Evolutionary conservation across 441 rosid species (phyloP).

Genomic region (Gossypium lobatum): DNA sequence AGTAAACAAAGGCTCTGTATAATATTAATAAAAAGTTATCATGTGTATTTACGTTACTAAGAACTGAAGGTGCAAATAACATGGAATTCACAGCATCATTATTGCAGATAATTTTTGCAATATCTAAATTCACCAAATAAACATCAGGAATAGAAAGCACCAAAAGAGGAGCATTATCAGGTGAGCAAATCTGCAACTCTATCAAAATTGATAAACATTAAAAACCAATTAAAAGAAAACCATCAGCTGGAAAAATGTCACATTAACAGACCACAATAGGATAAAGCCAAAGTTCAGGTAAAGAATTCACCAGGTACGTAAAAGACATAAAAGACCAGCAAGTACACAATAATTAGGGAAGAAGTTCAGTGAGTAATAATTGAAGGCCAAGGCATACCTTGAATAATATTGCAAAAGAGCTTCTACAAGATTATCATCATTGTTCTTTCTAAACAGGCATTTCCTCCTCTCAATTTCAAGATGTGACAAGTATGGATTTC

Average conservation of each 20-base stretch:
- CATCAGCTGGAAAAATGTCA: background rate
- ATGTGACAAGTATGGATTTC: constrained; percentile 71
- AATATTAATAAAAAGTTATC: background rate
- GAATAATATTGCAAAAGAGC: constrained; percentile 60
- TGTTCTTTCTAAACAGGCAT: constrained; percentile 64
- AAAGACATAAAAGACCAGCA: background rate
- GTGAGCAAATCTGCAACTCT: background rate
- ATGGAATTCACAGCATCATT: background rate
- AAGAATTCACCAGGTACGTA: background rate
- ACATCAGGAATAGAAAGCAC: background rate
- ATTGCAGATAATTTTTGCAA: constrained; percentile 1
- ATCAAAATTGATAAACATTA: background rate
- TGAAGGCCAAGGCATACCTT: constrained; percentile 37
- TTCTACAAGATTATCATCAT: constrained; percentile 50
- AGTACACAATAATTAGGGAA: background rate
- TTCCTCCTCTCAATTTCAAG: constrained; percentile 91
- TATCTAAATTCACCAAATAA: background rate
- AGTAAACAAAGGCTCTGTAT: constrained; percentile 20
- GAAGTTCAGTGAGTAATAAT: constrained; percentile 9
- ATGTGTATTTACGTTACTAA: background rate
- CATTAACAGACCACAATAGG: background rate
- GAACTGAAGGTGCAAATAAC: background rate
- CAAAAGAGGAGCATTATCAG: background rate
- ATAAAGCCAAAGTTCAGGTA: background rate
- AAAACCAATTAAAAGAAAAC: constrained; percentile 3